These are phyloP conservation scores for Nakazawaea wickerhamii DNA, from an alignment of 805 yeast species.

Conservation along the genomic window DNA sequence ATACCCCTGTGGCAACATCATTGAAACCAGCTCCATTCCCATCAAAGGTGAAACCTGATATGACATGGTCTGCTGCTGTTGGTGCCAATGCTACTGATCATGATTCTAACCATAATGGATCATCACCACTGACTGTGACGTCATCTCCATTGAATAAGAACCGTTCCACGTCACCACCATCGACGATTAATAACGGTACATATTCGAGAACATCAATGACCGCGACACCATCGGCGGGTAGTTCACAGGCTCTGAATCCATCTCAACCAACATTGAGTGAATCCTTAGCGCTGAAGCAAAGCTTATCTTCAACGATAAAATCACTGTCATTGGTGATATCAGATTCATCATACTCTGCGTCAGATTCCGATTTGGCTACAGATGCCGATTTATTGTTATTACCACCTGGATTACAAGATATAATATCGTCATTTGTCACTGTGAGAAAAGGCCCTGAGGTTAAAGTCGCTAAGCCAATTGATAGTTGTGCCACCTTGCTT, in stretches of 20 bases:
- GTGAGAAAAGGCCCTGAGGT: slow-evolving; percentile 4
- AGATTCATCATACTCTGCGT: background rate
- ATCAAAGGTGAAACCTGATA: background rate
- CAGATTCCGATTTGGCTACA: slow-evolving; percentile 2
- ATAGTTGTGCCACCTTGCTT: slow-evolving; percentile 3
- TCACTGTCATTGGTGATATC: slow-evolving; percentile 4
- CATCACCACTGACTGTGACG: slow-evolving; percentile 11
- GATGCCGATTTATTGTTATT: slow-evolving; percentile 11
- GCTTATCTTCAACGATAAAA: slow-evolving; percentile 8
- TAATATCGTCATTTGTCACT: slow-evolving; percentile 19
- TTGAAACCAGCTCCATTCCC: slow-evolving; percentile 15
- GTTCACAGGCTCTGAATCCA: slow-evolving; percentile 6
- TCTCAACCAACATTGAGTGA: slow-evolving; percentile 2
- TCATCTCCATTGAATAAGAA: slow-evolving; percentile 15
- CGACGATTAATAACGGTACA: slow-evolving; percentile 11
- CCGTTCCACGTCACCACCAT: slow-evolving; percentile 2
- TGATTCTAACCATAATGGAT: slow-evolving; percentile 10
- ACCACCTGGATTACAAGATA: slow-evolving; percentile 20
- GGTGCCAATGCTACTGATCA: slow-evolving; percentile 9
- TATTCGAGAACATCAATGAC: background rate
- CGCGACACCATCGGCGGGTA: slow-evolving; percentile 2
- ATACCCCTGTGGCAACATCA: slow-evolving; percentile 16
- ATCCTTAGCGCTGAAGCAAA: slow-evolving; percentile 1
- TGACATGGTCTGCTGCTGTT: slow-evolving; percentile 13
- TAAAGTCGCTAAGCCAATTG: slow-evolving; percentile 2